Evolutionary conservation across 1,139 yeast species (phyloP).

Genomic region (Pichia kudriavzevii): DNA sequence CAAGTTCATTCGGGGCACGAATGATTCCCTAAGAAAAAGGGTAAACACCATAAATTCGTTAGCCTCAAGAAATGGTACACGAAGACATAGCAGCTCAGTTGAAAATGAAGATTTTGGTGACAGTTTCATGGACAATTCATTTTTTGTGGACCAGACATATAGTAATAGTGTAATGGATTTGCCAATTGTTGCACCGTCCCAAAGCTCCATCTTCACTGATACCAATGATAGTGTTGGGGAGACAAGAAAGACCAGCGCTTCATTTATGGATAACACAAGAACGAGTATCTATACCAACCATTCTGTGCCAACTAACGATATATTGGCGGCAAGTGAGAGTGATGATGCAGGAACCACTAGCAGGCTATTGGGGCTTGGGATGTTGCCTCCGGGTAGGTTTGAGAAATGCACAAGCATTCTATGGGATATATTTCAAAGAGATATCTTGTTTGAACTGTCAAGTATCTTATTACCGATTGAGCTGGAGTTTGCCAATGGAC

Average conservation of each 20-base stretch:
- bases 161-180: constrained; percentile 11
- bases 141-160: no score
- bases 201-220: constrained; percentile 3
- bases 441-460: constrained; percentile 48
- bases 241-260: constrained; percentile 1
- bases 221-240: constrained; percentile 3
- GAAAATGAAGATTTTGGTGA: no score
- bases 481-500: constrained; percentile 29
- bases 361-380: constrained; percentile 5
- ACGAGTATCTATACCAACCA: no score
- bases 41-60: constrained; percentile 12
- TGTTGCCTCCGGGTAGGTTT: constrained; percentile 17
- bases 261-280: no score
- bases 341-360: background rate
- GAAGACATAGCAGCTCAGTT: no score
- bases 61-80: no score
- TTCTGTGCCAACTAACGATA: no score
- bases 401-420: constrained; percentile 32
- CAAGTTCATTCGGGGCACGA: constrained; percentile 15
- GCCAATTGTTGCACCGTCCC: constrained; percentile 12
- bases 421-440: constrained; percentile 52
- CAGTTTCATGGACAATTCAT: no score
- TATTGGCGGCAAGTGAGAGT: no score
- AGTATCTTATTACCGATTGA: constrained; percentile 58
- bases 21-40: constrained; percentile 11